A percentile compares a stretch with the other conserved stretches of the same genome.
Conservation (phyloP, 139 green algal species). For the Coelastrella sp. region DNA sequence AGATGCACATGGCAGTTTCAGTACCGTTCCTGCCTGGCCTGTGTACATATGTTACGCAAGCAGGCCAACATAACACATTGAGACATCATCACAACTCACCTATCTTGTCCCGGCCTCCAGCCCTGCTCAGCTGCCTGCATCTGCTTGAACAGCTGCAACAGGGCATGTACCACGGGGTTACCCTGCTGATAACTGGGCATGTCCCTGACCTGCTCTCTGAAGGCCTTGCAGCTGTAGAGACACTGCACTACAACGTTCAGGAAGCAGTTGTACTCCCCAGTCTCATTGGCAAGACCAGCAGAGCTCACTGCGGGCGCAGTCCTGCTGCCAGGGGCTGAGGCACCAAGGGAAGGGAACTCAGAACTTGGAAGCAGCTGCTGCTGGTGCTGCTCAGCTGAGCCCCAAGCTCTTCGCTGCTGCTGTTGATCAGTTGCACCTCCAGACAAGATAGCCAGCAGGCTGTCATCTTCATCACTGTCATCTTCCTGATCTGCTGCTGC, state of each 20-base stretch:
- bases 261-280: constrained; percentile 93
- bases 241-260: constrained; percentile 92
- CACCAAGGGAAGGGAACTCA: not conserved
- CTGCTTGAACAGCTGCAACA: constrained; percentile 68
- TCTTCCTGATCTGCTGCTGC: not conserved
- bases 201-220: constrained; percentile 45
- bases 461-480: constrained; percentile 27
- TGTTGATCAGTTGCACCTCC: not conserved
- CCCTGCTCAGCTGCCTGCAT: constrained; percentile 55
- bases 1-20: too few species aligned
- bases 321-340: not conserved
- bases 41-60: too few species aligned
- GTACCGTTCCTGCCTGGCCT: too few species aligned
- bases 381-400: not conserved
- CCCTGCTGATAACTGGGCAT: not conserved
- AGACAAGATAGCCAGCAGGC: not conserved
- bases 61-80: too few species aligned
- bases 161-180: constrained; percentile 63
- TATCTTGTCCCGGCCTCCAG: constrained; percentile 37
- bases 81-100: not conserved
- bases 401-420: not conserved
- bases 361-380: not conserved
- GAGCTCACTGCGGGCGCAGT: not conserved
- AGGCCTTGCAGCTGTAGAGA: constrained; percentile 65
- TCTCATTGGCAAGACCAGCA: constrained; percentile 69